phyloP scores from a whole-genome alignment of 139 green algal species.

The Volvox reticuliferus region DNA sequence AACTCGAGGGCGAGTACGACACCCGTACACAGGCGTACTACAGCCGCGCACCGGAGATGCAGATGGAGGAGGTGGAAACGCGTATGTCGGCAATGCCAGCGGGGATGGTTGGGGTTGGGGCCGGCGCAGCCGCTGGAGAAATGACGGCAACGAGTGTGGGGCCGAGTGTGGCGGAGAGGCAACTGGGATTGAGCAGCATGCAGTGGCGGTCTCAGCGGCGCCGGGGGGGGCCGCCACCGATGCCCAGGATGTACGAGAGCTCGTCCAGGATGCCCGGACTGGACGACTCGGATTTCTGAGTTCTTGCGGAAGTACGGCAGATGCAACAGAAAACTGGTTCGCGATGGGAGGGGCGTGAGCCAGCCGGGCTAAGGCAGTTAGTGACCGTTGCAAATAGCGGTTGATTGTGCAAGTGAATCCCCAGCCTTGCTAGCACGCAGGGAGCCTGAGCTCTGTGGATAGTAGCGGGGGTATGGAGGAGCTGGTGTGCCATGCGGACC shows the following conservation, averaged over 20 bases:
- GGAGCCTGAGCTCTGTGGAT: too few relatives aligned
- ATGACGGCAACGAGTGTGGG: background rate
- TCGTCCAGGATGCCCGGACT: slow-evolving; percentile 24
- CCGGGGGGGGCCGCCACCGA: too few relatives aligned
- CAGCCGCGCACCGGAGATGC: slow-evolving; percentile 34
- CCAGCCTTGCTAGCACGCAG: too few relatives aligned
- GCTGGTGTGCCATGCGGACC: too few relatives aligned
- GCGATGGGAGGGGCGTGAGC: too few relatives aligned
- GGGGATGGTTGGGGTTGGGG: slow-evolving; percentile 11
- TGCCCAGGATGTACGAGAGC: slow-evolving; percentile 41
- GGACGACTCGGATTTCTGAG: slow-evolving; percentile 32
- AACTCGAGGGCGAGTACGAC: slow-evolving; percentile 45
- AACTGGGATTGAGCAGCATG: background rate
- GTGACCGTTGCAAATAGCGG: too few relatives aligned
- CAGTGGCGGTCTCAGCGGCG: background rate
- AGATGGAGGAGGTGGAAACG: slow-evolving; percentile 14
- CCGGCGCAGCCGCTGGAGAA: background rate
- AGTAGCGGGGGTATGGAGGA: too few relatives aligned
- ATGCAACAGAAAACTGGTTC: background rate
- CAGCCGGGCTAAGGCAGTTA: too few relatives aligned
- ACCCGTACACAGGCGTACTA: slow-evolving; percentile 13
- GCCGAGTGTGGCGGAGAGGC: slow-evolving; percentile 13
- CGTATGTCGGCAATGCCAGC: background rate
- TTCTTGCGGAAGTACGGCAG: background rate
- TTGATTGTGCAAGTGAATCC: too few relatives aligned